Evolutionary conservation across 2,329 filamentous ascomycete species (phyloP), one percentile per base, ranked within the genome.

Genomic region (Calonectria crousiana): DNA sequence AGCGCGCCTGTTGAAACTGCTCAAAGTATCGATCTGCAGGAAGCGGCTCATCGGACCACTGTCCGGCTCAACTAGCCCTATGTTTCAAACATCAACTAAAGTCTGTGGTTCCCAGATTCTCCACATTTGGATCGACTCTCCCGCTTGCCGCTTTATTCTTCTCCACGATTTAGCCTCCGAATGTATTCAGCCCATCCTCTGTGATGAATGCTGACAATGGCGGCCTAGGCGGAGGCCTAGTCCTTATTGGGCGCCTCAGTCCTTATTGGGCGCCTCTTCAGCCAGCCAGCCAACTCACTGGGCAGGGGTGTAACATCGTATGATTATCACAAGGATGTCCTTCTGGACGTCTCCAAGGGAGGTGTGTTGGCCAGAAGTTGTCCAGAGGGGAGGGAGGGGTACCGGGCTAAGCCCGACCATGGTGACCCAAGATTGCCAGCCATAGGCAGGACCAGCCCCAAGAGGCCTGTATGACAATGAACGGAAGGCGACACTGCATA

Each of bases 391-490:
- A 23, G 20, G 16, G 16, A 36, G 60, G 60, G 38, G 26, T 49
- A 65, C 23, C 60, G n/a, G 20, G 38, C 34, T 20, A 62, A 62
- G 56, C 23, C 26, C n/a, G 56, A 36, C 23, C 36, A 62, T 11
- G 34, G 16, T 41, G 23, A 5, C 34, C 56, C 34, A 14, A 20
- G 41, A 62, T 38, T 41, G 14, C 34, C 23, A 36, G 52, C 28
- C 26, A 14, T 41, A 20, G 56, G 44, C 34, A 23, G 56, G 41
- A 71, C 34, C 18, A 11, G 44, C 20, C 18, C 52, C 10, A 34
- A 41, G 51, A 32, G 13, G 60, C 20, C 36, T 38, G 69, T 71
- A 53, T 11, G 32, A 71, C 69, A 71, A 71, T 67, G 51, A 66
- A 67, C 20, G 36, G 30, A 44, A 30, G 30, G 16, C 14, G 65